Conservation (phyloP, 768 basidiomycete species). For the Macrolepiota albuminosa region DNA sequence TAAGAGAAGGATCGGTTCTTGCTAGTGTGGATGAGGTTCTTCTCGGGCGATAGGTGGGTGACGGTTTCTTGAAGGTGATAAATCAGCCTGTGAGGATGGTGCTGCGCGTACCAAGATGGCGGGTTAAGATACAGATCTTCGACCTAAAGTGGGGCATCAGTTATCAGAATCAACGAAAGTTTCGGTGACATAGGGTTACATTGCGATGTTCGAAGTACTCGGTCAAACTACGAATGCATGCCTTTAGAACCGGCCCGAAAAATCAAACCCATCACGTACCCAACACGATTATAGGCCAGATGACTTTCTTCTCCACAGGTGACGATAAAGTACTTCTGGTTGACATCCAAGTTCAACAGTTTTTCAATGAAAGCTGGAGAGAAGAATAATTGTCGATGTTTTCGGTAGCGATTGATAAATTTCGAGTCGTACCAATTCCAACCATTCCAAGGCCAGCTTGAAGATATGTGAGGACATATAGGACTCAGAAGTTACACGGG, state of each 20-base stretch:
- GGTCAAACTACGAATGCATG: not conserved
- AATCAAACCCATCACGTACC: conserved; percentile 16
- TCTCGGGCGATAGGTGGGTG: conserved; percentile 29
- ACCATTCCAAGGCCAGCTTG: conserved; percentile 59
- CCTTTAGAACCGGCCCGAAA: not conserved
- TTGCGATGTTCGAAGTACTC: conserved; percentile 6
- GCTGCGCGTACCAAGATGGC: conserved; percentile 52
- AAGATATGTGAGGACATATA: not conserved
- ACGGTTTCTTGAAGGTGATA: conserved; percentile 48
- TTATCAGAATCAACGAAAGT: not conserved
- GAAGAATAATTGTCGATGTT: not conserved
- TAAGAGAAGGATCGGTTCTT: conserved; percentile 43
- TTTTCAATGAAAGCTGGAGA: conserved; percentile 65
- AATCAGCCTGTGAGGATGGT: conserved; percentile 51
- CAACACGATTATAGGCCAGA: conserved; percentile 55
- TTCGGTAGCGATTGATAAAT: not conserved
- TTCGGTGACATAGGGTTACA: not conserved
- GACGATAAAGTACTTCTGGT: conserved; percentile 43
- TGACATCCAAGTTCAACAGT: conserved; percentile 48
- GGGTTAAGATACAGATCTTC: conserved; percentile 59
- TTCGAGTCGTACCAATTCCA: conserved; percentile 39
- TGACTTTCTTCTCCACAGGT: conserved; percentile 56
- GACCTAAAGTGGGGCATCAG: conserved; percentile 21
- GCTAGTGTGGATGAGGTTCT: conserved; percentile 42
- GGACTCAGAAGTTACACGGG: not conserved